Evolutionary conservation across 2,329 filamentous ascomycete species (phyloP).

Genomic region (Furcasterigmium furcatum): DNA sequence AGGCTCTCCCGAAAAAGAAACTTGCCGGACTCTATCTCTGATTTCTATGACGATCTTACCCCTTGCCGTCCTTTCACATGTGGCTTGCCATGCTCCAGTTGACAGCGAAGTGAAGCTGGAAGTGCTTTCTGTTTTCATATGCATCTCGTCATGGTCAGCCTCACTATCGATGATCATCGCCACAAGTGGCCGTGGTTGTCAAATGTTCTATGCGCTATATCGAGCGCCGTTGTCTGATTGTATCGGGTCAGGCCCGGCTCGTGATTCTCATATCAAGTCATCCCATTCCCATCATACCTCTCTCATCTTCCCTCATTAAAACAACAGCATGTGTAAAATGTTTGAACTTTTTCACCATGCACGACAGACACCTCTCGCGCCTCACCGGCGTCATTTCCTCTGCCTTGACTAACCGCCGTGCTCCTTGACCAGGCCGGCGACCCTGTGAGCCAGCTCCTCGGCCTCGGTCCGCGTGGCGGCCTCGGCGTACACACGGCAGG

Average conservation of each 20-base stretch:
- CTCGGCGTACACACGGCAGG: constrained; percentile 93
- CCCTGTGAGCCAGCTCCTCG: constrained; percentile 83
- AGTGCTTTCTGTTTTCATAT: no score
- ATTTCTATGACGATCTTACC: no score
- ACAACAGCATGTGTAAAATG: not conserved
- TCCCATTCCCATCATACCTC: not conserved
- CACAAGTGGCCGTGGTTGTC: no score
- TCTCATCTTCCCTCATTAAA: not conserved
- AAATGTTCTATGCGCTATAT: no score
- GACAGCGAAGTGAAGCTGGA: no score
- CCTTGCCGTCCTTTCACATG: no score
- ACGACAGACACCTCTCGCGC: not conserved
- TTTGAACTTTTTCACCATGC: not conserved
- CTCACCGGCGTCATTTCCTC: not conserved
- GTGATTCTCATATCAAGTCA: not conserved
- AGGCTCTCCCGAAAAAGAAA: no score
- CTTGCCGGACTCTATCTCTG: no score
- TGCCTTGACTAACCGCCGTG: constrained; percentile 28
- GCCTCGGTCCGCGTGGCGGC: constrained; percentile 86
- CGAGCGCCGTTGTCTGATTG: not conserved
- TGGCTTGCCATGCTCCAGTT: no score
- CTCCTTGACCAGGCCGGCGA: constrained; percentile 71
- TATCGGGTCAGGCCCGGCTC: not conserved
- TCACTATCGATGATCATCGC: no score
- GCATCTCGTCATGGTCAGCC: no score